Evolutionary conservation across 176 grass and related monocot genomes (phyloP), one percentile per base, ranked within the genome.

Genomic region (Oryza coarctata): DNA sequence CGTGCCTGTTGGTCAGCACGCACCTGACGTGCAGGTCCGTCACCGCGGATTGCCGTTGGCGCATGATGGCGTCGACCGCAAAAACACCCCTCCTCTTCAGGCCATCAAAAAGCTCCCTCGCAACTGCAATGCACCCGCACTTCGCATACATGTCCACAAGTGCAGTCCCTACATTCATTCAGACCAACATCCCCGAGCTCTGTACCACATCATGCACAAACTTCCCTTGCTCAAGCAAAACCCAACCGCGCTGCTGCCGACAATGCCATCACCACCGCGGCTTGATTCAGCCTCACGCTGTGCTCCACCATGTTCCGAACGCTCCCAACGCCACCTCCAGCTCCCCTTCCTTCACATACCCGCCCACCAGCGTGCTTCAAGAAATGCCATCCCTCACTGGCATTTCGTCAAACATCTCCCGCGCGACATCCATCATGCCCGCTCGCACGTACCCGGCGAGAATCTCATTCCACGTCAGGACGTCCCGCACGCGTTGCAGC

Each of bases 71-170:
- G 22, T 94, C 91, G 88, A 88, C 91, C 11, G 88, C 80, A 82
- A 94, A 94, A 40, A 94, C 86, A 10, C 91, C 88, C 49, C 61
- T 88, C 44, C 23, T 76, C 0, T 36, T 55, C 89, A 94, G 84
- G 25, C 70, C 77, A 64, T 91, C 68, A 11, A 94, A 91, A 58
- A 89, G 84, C 50, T 87, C 73, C 52, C 73, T 89, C 0, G 92
- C 87, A 8, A 40, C 45, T 5, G 38, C 77, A n/a, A 94, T 41
- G 31, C 31, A 87, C 1, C 92, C 92, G 0, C 89, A 94, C 67
- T 94, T 94, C 11, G 89, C 85, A 80, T 94, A 94, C 92, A 94
- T 94, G 80, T 94, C 92, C 20, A 94, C 81, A 30, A 94, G 67
- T 0, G 84, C 84, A 10, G 86, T 79, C 32, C 84, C 86, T 35